Evolutionary conservation across 148 eudicot genomes (phyloP).

Genomic region (Vaccinium macrocarpon): DNA sequence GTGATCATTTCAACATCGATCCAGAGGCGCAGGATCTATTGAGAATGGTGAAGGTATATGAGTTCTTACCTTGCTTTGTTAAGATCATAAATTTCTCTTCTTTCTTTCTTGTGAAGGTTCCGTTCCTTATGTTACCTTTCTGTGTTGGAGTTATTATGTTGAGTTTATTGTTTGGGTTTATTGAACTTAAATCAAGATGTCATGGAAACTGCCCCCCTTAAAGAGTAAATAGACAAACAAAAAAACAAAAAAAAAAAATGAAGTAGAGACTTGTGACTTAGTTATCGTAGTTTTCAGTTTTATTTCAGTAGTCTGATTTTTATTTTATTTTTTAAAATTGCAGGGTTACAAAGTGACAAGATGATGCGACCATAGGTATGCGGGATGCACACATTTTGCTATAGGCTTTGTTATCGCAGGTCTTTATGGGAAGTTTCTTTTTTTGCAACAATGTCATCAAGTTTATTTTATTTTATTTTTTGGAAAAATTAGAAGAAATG

Average conservation of each 20-base stretch:
- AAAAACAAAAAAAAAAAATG: not conserved
- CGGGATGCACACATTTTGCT: not conserved
- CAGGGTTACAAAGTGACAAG: slow-evolving; percentile 35
- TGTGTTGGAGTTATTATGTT: too few relatives aligned
- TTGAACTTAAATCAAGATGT: not conserved
- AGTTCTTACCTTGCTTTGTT: not conserved
- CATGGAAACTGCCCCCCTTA: not conserved
- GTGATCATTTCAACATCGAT: slow-evolving; percentile 71
- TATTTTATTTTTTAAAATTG: not conserved
- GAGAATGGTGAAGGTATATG: slow-evolving; percentile 70
- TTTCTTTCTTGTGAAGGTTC: not conserved
- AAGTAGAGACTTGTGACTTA: not conserved
- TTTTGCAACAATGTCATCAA: too few relatives aligned
- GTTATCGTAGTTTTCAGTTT: not conserved
- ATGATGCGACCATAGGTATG: slow-evolving; percentile 16
- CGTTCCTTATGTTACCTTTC: not conserved
- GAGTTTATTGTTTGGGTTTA: too few relatives aligned
- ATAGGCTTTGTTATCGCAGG: too few relatives aligned
- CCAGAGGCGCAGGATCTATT: slow-evolving; percentile 59
- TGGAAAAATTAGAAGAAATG: too few relatives aligned
- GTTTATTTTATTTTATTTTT: too few relatives aligned
- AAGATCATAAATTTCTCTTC: not conserved
- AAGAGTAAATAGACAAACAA: not conserved
- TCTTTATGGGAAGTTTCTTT: too few relatives aligned
- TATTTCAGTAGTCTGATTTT: not conserved